phyloP scores from a whole-genome alignment of 768 basidiomycete species.

The Tremella fuciformis region DNA sequence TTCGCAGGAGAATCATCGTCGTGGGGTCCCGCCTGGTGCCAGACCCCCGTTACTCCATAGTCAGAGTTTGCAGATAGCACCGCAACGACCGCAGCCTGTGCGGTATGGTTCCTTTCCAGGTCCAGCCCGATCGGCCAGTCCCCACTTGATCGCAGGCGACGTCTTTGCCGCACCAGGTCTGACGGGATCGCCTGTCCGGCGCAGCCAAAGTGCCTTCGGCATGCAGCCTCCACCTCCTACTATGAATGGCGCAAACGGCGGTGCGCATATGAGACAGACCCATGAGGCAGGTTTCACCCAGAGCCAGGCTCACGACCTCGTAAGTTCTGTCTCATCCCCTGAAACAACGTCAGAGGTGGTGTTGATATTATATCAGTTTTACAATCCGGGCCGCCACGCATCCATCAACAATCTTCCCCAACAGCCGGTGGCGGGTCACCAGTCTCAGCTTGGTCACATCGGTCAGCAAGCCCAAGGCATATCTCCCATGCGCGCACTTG shows the following conservation, averaged over 20 bases:
- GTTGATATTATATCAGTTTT: neutral
- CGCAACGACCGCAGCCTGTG: conserved; percentile 18
- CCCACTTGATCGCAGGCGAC: conserved; percentile 32
- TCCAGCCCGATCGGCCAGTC: conserved; percentile 24
- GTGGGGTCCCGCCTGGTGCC: conserved; percentile 5
- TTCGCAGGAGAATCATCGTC: conserved; percentile 12
- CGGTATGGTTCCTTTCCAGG: conserved; percentile 27
- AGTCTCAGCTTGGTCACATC: conserved; percentile 6
- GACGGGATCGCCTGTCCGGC: conserved; percentile 17
- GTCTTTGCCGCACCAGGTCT: conserved; percentile 29
- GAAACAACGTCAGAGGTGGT: neutral
- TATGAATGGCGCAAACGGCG: too few relatives aligned
- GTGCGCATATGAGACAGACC: too few relatives aligned
- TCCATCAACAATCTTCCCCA: neutral
- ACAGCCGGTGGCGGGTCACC: neutral
- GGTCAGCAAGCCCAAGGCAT: conserved; percentile 32
- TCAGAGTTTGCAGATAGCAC: conserved; percentile 23
- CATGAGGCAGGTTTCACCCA: neutral
- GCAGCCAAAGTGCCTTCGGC: conserved; percentile 21
- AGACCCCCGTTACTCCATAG: conserved; percentile 23
- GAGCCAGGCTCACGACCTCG: neutral
- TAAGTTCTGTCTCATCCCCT: neutral
- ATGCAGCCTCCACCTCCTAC: neutral
- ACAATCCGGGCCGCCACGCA: too few relatives aligned
- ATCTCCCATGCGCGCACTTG: conserved; percentile 41